A percentile compares a stretch with the other conserved stretches of the same genome.
These are phyloP conservation scores for Eucalyptus tenuipes DNA, from an alignment of 345 rosid genomes.

Conservation along the genomic window DNA sequence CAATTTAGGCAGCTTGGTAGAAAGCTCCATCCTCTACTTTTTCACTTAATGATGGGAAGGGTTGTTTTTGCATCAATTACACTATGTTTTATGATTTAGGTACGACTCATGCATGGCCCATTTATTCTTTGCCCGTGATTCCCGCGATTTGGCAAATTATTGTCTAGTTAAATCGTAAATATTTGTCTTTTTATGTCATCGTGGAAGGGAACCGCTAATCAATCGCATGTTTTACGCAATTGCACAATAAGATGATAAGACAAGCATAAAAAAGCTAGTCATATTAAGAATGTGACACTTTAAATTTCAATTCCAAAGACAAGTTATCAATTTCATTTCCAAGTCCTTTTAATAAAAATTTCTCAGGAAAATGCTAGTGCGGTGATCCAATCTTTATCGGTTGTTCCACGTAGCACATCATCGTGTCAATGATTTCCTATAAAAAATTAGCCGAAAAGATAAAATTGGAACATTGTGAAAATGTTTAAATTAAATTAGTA, in stretches of 20 bases:
- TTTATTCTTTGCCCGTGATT: neutral
- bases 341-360: rapidly evolving
- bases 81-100: neutral
- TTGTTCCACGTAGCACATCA: neutral
- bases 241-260: neutral
- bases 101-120: neutral
- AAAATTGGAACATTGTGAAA: neutral
- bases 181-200: neutral
- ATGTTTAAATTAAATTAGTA: neutral
- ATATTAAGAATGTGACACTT: neutral
- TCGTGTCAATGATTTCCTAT: neutral
- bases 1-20: neutral
- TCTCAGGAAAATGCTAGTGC: rapidly evolving
- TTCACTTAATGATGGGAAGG: neutral
- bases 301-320: neutral
- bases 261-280: neutral
- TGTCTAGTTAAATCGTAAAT: neutral
- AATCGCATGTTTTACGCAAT: neutral
- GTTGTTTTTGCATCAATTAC: neutral
- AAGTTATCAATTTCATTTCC: neutral
- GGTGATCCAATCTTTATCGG: neutral
- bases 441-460: rapidly evolving
- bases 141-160: neutral
- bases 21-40: neutral
- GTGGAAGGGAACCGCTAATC: neutral